phyloP scores from a whole-genome alignment of 176 grass and related monocot species.

The Ananas comosus region DNA sequence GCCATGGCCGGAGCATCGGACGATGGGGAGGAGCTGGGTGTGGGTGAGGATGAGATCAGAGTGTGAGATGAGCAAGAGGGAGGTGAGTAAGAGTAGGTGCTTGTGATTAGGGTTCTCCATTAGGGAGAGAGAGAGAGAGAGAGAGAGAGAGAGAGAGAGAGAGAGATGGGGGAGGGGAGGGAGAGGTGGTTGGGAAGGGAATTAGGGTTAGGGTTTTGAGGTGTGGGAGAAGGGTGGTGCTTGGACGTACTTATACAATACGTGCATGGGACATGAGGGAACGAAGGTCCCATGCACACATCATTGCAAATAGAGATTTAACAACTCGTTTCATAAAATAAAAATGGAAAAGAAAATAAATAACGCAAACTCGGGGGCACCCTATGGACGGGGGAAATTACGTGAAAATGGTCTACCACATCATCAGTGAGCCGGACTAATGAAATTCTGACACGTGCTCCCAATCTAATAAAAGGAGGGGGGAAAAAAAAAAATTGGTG shows the following conservation, averaged over 20 bases:
- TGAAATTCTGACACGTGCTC: no score
- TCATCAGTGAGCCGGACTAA: no score
- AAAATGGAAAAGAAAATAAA: no score
- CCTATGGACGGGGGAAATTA: not conserved
- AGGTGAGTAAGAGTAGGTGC: not conserved
- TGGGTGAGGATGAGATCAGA: not conserved
- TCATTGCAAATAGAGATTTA: not conserved
- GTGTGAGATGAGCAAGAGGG: conserved; percentile 1
- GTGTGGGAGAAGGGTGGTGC: not conserved
- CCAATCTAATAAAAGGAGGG: no score
- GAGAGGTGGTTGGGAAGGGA: no score
- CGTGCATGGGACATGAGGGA: not conserved
- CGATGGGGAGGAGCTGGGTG: not conserved
- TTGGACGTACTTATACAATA: not conserved
- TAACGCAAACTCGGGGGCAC: not conserved
- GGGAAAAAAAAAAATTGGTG: no score
- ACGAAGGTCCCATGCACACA: not conserved
- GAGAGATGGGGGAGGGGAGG: not conserved
- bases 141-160: not conserved
- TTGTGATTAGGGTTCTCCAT: not conserved
- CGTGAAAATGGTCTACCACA: no score
- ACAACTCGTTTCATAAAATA: no score
- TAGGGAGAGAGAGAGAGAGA: not conserved
- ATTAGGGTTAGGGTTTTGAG: not conserved
- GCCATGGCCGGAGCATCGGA: not conserved